Evolutionary conservation across 768 basidiomycete genomes (phyloP), one percentile per base, ranked within the genome.

Genomic region (Cystofilobasidium capitatum): DNA sequence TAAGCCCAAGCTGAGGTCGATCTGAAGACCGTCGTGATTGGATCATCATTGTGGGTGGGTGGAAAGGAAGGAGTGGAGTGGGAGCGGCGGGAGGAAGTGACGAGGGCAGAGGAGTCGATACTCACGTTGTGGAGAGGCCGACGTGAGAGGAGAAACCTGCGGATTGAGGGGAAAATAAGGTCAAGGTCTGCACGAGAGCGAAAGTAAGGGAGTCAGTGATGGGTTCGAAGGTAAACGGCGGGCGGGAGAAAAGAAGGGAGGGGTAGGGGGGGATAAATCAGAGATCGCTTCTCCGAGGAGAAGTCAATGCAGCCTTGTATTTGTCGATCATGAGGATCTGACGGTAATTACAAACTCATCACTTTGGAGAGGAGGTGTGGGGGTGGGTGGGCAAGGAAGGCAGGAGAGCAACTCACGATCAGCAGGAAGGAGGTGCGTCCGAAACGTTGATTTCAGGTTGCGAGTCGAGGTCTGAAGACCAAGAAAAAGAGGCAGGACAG

Each of bases 11-110:
- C 12, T 35, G 29, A 20, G 59, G 29, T 39, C 59, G 59, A 44
- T 61, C 59, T 61, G 59, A 61, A 61, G 59, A 61, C 59, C 59
- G 59, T 61, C 59, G 59, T 61, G 59, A 61, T 42, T 24, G 26
- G 7, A 39, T 20, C 59, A 61, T 61, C 59, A 61, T 44, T 42
- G 20, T 29, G 55, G 16, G 35, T 44, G 36, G 35, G 35, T 29
- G 58, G 37, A 16, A 26, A 29, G 37, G 44, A 26, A 42, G 44
- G 44, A 59, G 20, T 49, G 22, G 24, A 16, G 20, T 49, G 45
- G 7, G 13, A 49, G n/a, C n/a, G n/a, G n/a, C n/a, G n/a, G n/a
- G n/a, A n/a, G n/a, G n/a, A n/a, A 12, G 45, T 8, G 10, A 20
- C 45, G 45, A 49, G 24, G 13, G 24, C 10, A n/a, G 45, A 24